A percentile compares a stretch with the other conserved stretches of the same genome.
Conservation (phyloP, 2,329 filamentous ascomycete species). For the Fusarium buxicola region DNA sequence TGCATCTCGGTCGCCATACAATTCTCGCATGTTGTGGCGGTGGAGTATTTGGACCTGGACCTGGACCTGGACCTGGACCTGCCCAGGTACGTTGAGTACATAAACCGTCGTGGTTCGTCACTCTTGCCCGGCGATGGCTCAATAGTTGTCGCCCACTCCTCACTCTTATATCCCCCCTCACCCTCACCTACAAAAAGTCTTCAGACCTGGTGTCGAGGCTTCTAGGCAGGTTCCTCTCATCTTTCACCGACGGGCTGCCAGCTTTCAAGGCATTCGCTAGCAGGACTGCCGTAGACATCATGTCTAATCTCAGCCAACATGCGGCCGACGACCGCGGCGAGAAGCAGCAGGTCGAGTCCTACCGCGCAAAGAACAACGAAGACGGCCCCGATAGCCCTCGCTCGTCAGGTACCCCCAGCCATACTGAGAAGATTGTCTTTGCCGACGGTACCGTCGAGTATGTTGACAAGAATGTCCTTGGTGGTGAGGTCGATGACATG, state of each 20-base stretch:
- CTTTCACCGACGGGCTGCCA: neutral
- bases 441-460: conserved; percentile 57
- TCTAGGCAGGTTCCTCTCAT: neutral
- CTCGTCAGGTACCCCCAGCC: conserved; percentile 9
- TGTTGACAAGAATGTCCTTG: conserved; percentile 56
- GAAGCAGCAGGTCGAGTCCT: conserved; percentile 9
- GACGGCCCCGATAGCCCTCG: conserved; percentile 22
- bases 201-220: conserved; percentile 19
- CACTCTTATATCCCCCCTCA: neutral
- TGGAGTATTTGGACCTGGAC: neutral
- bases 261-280: neutral
- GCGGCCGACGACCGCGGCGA: conserved; percentile 7
- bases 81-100: conserved; percentile 8
- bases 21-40: neutral
- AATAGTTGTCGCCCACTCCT: neutral
- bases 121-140: neutral
- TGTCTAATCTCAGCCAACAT: conserved; percentile 8
- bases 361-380: neutral
- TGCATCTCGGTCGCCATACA: neutral
- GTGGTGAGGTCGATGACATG: conserved; percentile 55
- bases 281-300: neutral
- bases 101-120: conserved; percentile 13
- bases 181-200: neutral
- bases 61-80: neutral
- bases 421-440: conserved; percentile 49